phyloP scores from a whole-genome alignment of 306 rosid species.

The Quercus ilex region DNA sequence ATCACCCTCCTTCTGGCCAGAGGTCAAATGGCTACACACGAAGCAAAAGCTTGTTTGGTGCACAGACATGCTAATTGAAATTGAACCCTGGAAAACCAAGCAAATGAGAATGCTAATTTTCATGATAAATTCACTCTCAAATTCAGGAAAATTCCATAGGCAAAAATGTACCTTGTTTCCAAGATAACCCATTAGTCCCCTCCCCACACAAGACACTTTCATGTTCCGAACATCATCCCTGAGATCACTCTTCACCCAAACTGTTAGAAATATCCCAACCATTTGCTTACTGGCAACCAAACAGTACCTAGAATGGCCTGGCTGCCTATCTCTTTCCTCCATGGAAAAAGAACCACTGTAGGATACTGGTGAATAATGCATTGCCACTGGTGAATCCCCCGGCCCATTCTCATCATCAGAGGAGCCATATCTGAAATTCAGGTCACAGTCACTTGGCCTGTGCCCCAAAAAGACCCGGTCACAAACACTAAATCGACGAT shows the following conservation, averaged over 20 bases:
- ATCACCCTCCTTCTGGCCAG: slow-evolving; percentile 98
- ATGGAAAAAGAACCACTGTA: slow-evolving; percentile 49
- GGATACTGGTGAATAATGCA: slow-evolving; percentile 65
- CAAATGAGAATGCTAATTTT: slow-evolving; percentile 24
- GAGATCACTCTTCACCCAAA: slow-evolving; percentile 86
- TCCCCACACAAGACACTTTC: slow-evolving; percentile 96
- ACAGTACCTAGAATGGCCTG: slow-evolving; percentile 75
- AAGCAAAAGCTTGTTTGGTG: slow-evolving; percentile 99
- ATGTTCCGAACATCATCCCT: slow-evolving; percentile 70
- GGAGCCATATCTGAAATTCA: slow-evolving; percentile 73
- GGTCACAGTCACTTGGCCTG: slow-evolving; percentile 77
- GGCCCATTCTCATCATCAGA: slow-evolving; percentile 83
- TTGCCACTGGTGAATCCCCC: slow-evolving; percentile 59
- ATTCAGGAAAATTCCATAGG: neutral
- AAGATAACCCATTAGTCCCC: slow-evolving; percentile 98
- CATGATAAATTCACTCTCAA: neutral
- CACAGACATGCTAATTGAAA: slow-evolving; percentile 94
- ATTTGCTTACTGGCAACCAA: slow-evolving; percentile 96
- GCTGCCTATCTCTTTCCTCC: slow-evolving; percentile 78
- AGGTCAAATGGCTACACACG: slow-evolving; percentile 93
- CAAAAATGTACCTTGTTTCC: slow-evolving; percentile 79
- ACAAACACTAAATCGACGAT: slow-evolving; percentile 79
- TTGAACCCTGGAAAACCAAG: slow-evolving; percentile 82
- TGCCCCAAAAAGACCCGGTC: slow-evolving; percentile 75
- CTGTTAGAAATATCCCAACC: slow-evolving; percentile 90